phyloP scores from a whole-genome alignment of 2,329 filamentous ascomycete genomes.

The Exophiala phaeomuriformis region DNA sequence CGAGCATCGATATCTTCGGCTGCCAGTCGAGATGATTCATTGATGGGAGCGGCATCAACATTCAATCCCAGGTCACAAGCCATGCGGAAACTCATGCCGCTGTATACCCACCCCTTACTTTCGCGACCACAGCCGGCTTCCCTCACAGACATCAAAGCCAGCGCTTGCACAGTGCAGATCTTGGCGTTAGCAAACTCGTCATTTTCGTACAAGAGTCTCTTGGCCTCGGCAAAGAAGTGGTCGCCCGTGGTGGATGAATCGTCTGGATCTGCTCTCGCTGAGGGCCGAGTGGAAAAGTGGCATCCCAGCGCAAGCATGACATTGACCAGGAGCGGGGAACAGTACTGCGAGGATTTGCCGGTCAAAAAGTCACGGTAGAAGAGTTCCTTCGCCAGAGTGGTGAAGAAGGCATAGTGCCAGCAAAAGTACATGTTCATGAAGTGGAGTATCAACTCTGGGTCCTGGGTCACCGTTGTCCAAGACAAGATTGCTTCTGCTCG shows the following conservation, averaged over 20 bases:
- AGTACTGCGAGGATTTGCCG: slow-evolving; percentile 66
- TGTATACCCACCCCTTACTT: slow-evolving; percentile 96
- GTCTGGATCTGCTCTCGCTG: slow-evolving; percentile 61
- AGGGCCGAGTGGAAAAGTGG: slow-evolving; percentile 75
- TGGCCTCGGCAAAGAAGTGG: slow-evolving; percentile 92
- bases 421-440: slow-evolving; percentile 96
- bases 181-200: slow-evolving; percentile 88
- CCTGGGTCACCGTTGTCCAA: slow-evolving; percentile 81
- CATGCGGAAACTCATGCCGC: slow-evolving; percentile 97
- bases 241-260: slow-evolving; percentile 84
- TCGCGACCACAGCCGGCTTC: slow-evolving; percentile 92
- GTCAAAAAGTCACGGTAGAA: slow-evolving; percentile 80
- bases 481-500: slow-evolving; percentile 66
- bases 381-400: slow-evolving; percentile 73
- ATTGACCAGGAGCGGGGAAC: slow-evolving; percentile 84
- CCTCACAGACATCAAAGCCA: slow-evolving; percentile 90
- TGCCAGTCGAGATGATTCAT: slow-evolving; percentile 54
- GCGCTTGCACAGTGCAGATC: slow-evolving; percentile 82
- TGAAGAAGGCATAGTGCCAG: slow-evolving; percentile 97
- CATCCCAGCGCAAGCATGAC: slow-evolving; percentile 88
- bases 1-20: slow-evolving; percentile 84
- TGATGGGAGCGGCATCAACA: slow-evolving; percentile 65
- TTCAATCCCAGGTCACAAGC: slow-evolving; percentile 89
- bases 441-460: slow-evolving; percentile 71
- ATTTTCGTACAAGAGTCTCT: slow-evolving; percentile 78